Percentiles rank a stretch among this genome's conserved stretches.
Evolutionary conservation across 2,329 filamentous ascomycete species (phyloP).

Genomic region (Trichoderma oligosporum): DNA sequence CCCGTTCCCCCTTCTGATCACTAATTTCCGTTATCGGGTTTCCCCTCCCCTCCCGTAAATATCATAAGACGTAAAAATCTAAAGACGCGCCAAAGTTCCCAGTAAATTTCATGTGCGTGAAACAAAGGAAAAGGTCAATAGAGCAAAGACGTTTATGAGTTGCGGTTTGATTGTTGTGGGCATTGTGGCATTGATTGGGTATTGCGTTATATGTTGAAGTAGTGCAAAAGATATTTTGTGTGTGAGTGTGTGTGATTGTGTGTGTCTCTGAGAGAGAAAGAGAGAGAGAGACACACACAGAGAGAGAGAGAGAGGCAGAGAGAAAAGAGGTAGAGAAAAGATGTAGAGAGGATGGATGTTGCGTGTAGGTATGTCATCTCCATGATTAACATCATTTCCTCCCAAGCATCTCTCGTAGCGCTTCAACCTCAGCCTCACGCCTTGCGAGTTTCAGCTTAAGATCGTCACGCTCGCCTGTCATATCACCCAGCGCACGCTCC

Average conservation of each 20-base stretch:
- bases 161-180: not conserved
- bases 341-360: not conserved
- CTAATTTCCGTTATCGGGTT: not conserved
- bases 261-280: no score
- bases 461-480: slow-evolving; percentile 60
- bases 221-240: no score
- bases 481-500: slow-evolving; percentile 55
- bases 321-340: not conserved
- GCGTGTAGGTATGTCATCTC: not conserved
- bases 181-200: not conserved
- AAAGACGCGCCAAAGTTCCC: not conserved
- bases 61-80: slow-evolving; percentile 6
- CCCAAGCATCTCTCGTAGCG: slow-evolving; percentile 51
- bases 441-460: slow-evolving; percentile 59
- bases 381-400: slow-evolving; percentile 26
- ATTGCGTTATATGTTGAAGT: no score
- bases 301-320: no score
- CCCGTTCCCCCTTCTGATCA: not conserved
- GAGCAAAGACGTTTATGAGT: not conserved
- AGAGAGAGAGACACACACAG: no score
- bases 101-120: not conserved
- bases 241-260: no score
- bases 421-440: slow-evolving; percentile 61
- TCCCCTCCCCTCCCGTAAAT: not conserved
- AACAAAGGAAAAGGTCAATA: not conserved